Percentiles rank a stretch among this genome's conserved stretches.
Evolutionary conservation across 495 filamentous ascomycete genomes (phyloP).

Genomic region (Penicillium riverlandense): DNA sequence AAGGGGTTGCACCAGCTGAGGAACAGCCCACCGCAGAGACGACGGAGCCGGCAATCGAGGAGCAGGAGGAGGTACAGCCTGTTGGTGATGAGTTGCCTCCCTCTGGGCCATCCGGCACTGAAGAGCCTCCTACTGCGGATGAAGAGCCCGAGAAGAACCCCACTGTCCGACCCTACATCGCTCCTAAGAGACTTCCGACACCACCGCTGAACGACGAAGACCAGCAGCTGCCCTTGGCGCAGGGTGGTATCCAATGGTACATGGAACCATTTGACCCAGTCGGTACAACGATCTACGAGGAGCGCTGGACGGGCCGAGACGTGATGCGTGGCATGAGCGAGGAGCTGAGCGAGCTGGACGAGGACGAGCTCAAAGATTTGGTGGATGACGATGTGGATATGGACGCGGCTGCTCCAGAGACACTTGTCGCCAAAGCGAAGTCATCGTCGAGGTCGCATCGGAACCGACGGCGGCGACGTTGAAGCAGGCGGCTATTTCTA

Average conservation of each 20-base stretch:
- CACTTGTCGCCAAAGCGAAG: constrained; percentile 9
- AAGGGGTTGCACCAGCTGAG: background rate
- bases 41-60: too few species aligned
- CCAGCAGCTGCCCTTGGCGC: constrained; percentile 48
- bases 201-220: constrained; percentile 32
- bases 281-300: constrained; percentile 69
- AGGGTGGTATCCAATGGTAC: constrained; percentile 85
- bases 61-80: too few species aligned
- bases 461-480: too few species aligned
- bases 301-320: constrained; percentile 71
- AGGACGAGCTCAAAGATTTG: constrained; percentile 69
- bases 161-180: too few species aligned
- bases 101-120: constrained; percentile 2
- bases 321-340: constrained; percentile 74
- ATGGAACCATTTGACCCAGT: constrained; percentile 70
- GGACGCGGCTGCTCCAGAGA: too few species aligned
- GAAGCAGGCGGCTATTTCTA: background rate
- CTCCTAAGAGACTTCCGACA: constrained; percentile 16
- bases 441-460: constrained; percentile 30
- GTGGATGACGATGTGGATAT: constrained; percentile 37
- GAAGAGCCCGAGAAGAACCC: constrained; percentile 7
- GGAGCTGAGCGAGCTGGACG: constrained; percentile 81
- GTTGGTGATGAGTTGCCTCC: background rate
- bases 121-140: constrained; percentile 4
- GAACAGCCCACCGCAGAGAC: background rate